A percentile compares a stretch with the other conserved stretches of the same genome.
phyloP scores from a whole-genome alignment of 73 alveolate species.

The Paramecium tetraurelia region DNA sequence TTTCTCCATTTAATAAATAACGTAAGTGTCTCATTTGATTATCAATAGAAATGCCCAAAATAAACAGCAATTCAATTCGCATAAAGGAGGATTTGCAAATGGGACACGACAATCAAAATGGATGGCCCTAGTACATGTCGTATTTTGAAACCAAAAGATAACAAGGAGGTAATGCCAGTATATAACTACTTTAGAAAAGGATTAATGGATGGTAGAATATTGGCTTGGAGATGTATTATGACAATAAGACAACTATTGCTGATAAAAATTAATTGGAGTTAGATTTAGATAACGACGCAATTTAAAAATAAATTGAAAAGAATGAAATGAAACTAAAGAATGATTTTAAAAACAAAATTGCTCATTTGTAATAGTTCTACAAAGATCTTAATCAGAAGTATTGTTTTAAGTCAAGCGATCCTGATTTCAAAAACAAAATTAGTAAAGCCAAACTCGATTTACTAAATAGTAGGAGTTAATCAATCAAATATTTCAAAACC shows the following conservation, averaged over 20 bases:
- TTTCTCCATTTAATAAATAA: background rate
- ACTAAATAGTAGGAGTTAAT: background rate
- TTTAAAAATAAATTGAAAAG: conserved; percentile 1
- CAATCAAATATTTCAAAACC: background rate
- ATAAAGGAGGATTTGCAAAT: background rate
- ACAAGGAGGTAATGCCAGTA: background rate
- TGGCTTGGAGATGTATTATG: conserved; percentile 24
- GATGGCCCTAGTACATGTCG: conserved; percentile 39
- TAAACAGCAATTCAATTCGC: conserved; percentile 20
- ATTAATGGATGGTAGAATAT: conserved; percentile 43
- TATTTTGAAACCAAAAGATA: background rate
- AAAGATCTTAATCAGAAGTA: background rate
- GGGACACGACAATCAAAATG: background rate
- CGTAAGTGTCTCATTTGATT: background rate
- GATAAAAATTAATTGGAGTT: conserved; percentile 11
- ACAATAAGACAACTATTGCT: background rate
- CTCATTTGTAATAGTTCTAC: background rate
- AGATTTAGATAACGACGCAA: conserved; percentile 12
- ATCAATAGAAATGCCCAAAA: background rate
- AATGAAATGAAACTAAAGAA: conserved; percentile 34
- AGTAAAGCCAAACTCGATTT: background rate
- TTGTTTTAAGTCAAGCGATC: background rate
- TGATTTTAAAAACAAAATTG: conserved; percentile 28
- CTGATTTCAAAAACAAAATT: background rate
- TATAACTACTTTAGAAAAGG: background rate